Conservation (phyloP, 2,329 filamentous ascomycete species). For the Cytospora piceae region DNA sequence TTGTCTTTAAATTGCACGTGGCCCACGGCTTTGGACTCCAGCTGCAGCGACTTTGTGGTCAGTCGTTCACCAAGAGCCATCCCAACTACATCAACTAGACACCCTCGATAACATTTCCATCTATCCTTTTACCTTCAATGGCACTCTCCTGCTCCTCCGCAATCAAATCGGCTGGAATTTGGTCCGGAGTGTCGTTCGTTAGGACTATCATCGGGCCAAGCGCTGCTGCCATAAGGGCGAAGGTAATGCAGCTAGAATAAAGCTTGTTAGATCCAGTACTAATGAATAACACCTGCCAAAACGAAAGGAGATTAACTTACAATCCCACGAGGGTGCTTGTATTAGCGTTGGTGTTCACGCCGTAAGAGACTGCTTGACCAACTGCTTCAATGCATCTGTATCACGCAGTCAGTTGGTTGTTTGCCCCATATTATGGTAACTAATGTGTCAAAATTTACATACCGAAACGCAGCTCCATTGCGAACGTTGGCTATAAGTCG, state of each 20-base stretch:
- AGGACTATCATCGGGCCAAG: slow-evolving; percentile 44
- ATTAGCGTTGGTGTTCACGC: slow-evolving; percentile 46
- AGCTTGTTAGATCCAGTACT: background rate
- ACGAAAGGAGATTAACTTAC: slow-evolving; percentile 35
- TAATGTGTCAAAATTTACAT: background rate
- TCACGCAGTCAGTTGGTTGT: background rate
- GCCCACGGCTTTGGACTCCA: too few relatives aligned
- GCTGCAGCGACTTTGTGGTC: background rate
- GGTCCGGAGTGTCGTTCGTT: slow-evolving; percentile 45
- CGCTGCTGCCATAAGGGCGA: slow-evolving; percentile 42
- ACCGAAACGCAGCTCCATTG: slow-evolving; percentile 44
- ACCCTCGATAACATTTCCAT: background rate
- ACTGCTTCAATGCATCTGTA: slow-evolving; percentile 44
- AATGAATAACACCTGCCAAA: background rate
- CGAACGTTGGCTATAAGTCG: slow-evolving; percentile 42
- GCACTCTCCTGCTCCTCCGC: slow-evolving; percentile 38
- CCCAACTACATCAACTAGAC: background rate
- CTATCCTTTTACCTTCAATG: slow-evolving; percentile 25
- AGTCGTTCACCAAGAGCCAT: background rate
- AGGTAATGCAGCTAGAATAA: slow-evolving; percentile 42
- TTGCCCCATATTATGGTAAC: background rate
- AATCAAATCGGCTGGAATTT: slow-evolving; percentile 45
- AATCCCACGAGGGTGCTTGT: slow-evolving; percentile 44
- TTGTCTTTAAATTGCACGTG: too few relatives aligned
- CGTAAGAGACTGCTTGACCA: slow-evolving; percentile 46